Evolutionary conservation across 371 early-diverging fungal species (phyloP).

Genomic region (Haplosporangium sp.): DNA sequence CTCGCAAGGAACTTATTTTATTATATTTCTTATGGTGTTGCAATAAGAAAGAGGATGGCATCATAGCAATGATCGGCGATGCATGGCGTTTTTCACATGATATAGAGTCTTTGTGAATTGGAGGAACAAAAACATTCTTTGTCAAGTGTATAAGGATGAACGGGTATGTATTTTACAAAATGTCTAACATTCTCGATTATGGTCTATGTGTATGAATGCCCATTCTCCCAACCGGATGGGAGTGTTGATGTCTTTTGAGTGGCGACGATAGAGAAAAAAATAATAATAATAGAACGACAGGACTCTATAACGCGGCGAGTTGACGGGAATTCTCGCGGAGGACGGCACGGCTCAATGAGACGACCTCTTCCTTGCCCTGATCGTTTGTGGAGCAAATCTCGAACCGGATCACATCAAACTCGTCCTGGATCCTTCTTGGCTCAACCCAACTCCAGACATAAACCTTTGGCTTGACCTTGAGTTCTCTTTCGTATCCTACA

Average conservation of each 20-base stretch:
- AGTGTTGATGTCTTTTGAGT: too few species aligned
- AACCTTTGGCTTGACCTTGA: slow-evolving; percentile 39
- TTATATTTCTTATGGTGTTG: too few species aligned
- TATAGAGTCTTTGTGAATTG: too few species aligned
- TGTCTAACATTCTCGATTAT: too few species aligned
- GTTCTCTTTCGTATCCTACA: slow-evolving; percentile 45
- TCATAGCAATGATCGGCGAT: too few species aligned
- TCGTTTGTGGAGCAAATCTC: slow-evolving; percentile 24
- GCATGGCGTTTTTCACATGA: too few species aligned
- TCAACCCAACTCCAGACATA: slow-evolving; percentile 41
- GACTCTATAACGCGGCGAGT: slow-evolving; percentile 17
- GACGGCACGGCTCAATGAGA: slow-evolving; percentile 28
- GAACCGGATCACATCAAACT: slow-evolving; percentile 30
- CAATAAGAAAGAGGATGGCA: too few species aligned
- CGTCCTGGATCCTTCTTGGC: slow-evolving; percentile 16
- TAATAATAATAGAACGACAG: not conserved
- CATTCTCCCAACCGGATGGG: too few species aligned
- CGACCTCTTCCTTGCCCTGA: slow-evolving; percentile 26
- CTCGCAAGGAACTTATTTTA: too few species aligned
- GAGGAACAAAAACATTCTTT: too few species aligned
- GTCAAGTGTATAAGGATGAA: not conserved
- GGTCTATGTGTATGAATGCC: not conserved
- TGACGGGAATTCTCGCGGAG: slow-evolving; percentile 18
- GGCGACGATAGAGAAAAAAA: not conserved
- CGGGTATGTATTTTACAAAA: not conserved